Evolutionary conservation across 805 yeast genomes (phyloP).

Genomic region (Cyberlindnera mycetangii): DNA sequence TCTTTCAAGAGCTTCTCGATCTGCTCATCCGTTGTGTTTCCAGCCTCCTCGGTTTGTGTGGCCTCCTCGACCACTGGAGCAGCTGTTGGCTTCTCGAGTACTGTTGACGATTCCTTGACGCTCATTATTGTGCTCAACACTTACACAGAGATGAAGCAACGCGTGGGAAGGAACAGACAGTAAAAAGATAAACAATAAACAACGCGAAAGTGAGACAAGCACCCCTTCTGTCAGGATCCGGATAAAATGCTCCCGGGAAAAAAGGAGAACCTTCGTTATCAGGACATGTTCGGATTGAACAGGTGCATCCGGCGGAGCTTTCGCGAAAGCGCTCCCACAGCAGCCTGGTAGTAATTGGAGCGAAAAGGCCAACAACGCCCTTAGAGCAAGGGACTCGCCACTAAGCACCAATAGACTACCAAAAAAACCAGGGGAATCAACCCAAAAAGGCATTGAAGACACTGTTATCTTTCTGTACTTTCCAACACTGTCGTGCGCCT

Average conservation of each 20-base stretch:
- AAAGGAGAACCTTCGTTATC: not conserved
- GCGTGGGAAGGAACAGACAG: not conserved
- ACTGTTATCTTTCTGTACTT: too few relatives aligned
- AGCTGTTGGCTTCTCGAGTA: not conserved
- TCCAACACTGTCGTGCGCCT: too few relatives aligned
- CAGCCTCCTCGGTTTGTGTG: conserved; percentile 1
- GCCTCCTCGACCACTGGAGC: not conserved
- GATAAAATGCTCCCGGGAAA: too few relatives aligned
- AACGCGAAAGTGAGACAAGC: not conserved
- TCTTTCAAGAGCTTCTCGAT: conserved; percentile 28
- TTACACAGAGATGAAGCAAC: not conserved
- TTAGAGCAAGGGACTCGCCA: too few relatives aligned
- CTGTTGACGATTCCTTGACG: not conserved
- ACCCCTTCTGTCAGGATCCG: not conserved
- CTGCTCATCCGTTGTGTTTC: conserved; percentile 25
- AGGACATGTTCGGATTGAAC: not conserved
- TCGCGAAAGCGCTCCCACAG: too few relatives aligned
- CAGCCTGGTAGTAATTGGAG: too few relatives aligned
- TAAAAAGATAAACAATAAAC: conserved; percentile 1
- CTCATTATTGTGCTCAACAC: not conserved
- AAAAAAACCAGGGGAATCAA: too few relatives aligned
- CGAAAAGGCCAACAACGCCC: too few relatives aligned
- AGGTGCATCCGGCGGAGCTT: too few relatives aligned
- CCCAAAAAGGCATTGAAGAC: too few relatives aligned
- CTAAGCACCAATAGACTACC: too few relatives aligned